A percentile compares a stretch with the other conserved stretches of the same genome.
These are phyloP conservation scores for Talaromyces albobiverticillius DNA, from an alignment of 2,329 filamentous ascomycete species.

Conservation along the genomic window DNA sequence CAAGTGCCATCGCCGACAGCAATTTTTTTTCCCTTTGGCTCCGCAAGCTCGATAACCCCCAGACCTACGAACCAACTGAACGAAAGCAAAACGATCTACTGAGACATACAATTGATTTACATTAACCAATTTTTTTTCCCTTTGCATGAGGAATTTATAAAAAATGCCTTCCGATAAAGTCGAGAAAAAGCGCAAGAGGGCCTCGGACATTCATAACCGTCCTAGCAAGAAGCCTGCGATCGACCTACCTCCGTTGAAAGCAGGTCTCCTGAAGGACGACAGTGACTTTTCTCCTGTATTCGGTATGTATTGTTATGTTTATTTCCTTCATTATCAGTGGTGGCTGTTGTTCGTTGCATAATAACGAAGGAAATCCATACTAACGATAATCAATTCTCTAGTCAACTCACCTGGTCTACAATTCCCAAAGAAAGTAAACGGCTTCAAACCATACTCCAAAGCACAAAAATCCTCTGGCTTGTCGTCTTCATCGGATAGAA, in stretches of 20 bases:
- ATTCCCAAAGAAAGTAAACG: slow-evolving; percentile 28
- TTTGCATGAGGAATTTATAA: background rate
- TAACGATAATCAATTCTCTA: slow-evolving; percentile 13
- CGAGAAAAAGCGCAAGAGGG: slow-evolving; percentile 53
- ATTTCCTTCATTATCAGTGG: background rate
- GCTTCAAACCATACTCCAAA: slow-evolving; percentile 44
- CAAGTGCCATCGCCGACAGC: too few relatives aligned
- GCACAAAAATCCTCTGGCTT: slow-evolving; percentile 45
- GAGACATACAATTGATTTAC: background rate
- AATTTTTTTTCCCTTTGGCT: slow-evolving; percentile 4
- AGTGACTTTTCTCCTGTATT: slow-evolving; percentile 50
- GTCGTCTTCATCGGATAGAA: slow-evolving; percentile 24
- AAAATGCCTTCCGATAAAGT: slow-evolving; percentile 17
- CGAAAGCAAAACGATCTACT: background rate
- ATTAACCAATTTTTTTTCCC: background rate
- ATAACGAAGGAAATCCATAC: background rate
- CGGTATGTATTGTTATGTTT: slow-evolving; percentile 34
- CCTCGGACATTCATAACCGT: slow-evolving; percentile 40
- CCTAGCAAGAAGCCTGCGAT: slow-evolving; percentile 50
- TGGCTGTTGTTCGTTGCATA: too few relatives aligned
- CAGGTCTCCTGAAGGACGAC: slow-evolving; percentile 47
- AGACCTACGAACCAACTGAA: background rate
- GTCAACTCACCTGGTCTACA: slow-evolving; percentile 35
- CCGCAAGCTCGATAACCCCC: background rate
- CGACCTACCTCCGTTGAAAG: slow-evolving; percentile 38